These are phyloP conservation scores for Casaregolazyma suthepensis DNA, from an alignment of 1,139 yeast genomes.

Conservation along the genomic window DNA sequence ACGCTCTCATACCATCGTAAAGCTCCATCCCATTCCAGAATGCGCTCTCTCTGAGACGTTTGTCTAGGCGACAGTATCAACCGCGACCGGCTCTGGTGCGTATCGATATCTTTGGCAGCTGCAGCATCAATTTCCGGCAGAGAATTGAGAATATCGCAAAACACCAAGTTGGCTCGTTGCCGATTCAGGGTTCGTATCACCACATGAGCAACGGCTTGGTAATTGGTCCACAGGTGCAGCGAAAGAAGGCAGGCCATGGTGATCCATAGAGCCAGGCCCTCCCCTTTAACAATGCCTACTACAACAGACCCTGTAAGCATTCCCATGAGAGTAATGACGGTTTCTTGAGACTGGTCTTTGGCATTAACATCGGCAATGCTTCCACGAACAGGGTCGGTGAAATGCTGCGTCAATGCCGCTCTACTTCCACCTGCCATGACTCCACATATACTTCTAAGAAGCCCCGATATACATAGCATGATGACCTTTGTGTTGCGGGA, in stretches of 20 bases:
- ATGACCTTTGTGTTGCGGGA: slow-evolving; percentile 22
- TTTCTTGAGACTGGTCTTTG: slow-evolving; percentile 37
- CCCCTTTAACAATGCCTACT: slow-evolving; percentile 30
- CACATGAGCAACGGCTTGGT: slow-evolving; percentile 33
- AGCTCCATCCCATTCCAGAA: slow-evolving; percentile 30
- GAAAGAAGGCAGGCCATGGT: slow-evolving; percentile 25
- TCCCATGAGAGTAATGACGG: slow-evolving; percentile 35
- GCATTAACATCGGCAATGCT: slow-evolving; percentile 36
- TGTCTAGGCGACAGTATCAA: slow-evolving; percentile 26
- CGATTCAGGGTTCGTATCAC: slow-evolving; percentile 31
- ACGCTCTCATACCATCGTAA: slow-evolving; percentile 24
- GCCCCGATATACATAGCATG: slow-evolving; percentile 33
- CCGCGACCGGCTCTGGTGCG: slow-evolving; percentile 21
- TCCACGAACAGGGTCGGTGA: slow-evolving; percentile 32
- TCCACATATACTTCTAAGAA: slow-evolving; percentile 33
- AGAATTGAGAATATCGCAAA: slow-evolving; percentile 26
- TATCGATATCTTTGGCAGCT: slow-evolving; percentile 16
- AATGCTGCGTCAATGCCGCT: slow-evolving; percentile 37
- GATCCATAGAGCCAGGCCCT: slow-evolving; percentile 30
- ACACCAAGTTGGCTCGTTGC: slow-evolving; percentile 32
- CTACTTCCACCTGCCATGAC: slow-evolving; percentile 37
- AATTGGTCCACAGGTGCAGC: slow-evolving; percentile 33
- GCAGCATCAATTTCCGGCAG: slow-evolving; percentile 24
- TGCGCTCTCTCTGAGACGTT: slow-evolving; percentile 27
- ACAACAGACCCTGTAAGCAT: slow-evolving; percentile 34